Base-by-base conservation (phyloP, 1,284 basidiomycete species). In the Ustilago esculenta region DNA sequence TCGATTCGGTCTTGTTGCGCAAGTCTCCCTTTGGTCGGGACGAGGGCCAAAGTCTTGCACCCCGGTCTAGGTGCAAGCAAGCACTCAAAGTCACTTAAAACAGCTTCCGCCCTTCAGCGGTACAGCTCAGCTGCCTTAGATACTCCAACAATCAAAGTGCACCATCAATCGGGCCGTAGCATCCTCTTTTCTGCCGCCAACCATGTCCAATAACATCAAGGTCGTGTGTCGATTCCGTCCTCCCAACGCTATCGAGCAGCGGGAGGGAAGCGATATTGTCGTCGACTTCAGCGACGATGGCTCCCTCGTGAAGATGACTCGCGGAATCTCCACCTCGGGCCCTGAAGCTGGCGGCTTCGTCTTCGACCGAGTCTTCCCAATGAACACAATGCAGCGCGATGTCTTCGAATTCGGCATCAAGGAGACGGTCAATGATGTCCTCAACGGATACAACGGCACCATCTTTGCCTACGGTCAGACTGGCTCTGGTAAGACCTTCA, bases 361-460 rank as follows among this genome's bases (percentile, higher is more conserved):
- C 25, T 98, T 98, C 79, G 96, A 99, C 84, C 87, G 93, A 63
- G 94, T 97, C 29, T 99, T 99, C 81, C 90, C 92, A 60, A 94
- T 96, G 87, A 88, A 87, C 41, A 93, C 94, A 24, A 87, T 88
- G 83, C 96, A 99, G 83, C 86, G 89, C 49, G 93, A 98, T 81
- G 94, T 99, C 45, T 99, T 98, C 81, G 94, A 98, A 83, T 98
- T 95, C 83, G 95, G 96, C 65, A 92, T 99, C 59, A 97, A 94
- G 84, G 94, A 93, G 85, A 84, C 83, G 17, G 84, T 84, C 25
- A 80, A 84, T 33, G 83, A 99, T 87, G 96, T 99, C 49, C 88
- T 99, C 82, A 91, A 94, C 83, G 96, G 96, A 14, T 99, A 98
- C 86, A 99, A 99, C 78, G 95, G 95, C 15, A 82, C 82, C 48